A percentile compares a stretch with the other conserved stretches of the same genome.
These are phyloP conservation scores for Achaetomium macrosporum DNA, from an alignment of 2,329 filamentous ascomycete genomes.

Conservation along the genomic window DNA sequence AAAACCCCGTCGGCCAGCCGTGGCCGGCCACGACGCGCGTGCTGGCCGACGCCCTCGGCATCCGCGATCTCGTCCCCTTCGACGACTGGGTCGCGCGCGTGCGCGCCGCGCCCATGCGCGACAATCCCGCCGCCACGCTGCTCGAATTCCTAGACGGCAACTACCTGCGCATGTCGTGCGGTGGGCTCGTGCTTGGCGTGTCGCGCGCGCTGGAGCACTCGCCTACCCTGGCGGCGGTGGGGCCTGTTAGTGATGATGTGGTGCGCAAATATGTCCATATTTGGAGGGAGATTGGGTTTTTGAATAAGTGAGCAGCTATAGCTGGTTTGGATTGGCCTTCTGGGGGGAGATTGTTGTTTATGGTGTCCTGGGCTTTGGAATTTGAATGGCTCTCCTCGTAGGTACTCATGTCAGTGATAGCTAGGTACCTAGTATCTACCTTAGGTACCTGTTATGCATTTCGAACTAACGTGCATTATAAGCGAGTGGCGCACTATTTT, in stretches of 20 bases:
- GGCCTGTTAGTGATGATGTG: background rate
- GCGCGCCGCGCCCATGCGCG: background rate
- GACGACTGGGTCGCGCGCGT: background rate
- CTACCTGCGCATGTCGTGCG: background rate
- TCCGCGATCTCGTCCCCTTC: background rate
- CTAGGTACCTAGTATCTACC: no score
- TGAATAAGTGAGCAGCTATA: no score
- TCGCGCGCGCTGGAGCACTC: background rate
- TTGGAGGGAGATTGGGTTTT: background rate
- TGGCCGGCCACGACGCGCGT: background rate
- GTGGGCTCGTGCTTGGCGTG: background rate
- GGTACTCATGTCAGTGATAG: no score
- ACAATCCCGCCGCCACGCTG: background rate
- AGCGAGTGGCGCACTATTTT: no score
- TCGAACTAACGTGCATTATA: no score
- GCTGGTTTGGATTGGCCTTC: no score
- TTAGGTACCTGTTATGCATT: no score
- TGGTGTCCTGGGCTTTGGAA: no score
- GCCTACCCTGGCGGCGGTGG: background rate
- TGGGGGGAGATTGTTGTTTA: no score
- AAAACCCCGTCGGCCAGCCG: background rate
- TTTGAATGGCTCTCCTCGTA: no score
- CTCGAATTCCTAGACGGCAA: background rate
- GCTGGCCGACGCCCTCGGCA: background rate
- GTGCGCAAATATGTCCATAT: background rate